phyloP scores from a whole-genome alignment of 768 basidiomycete species.

The Tulasnella calospora region DNA sequence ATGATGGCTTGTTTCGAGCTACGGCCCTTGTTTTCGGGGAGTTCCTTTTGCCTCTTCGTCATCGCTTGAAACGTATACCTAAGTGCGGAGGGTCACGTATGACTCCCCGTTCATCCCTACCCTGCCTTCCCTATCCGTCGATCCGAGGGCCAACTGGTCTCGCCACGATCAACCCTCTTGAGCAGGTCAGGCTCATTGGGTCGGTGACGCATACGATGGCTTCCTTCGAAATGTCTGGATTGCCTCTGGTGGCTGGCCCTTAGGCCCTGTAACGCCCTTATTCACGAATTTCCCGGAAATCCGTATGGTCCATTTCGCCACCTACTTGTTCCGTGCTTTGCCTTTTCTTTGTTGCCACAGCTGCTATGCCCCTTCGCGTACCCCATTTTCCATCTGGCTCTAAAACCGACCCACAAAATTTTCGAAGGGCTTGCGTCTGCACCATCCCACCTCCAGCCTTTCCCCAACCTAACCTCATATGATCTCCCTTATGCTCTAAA shows the following conservation, averaged over 20 bases:
- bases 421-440: conserved; percentile 7
- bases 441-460: conserved; percentile 7
- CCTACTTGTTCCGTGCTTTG: conserved; percentile 4
- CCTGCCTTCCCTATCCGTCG: conserved; percentile 12
- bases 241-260: conserved; percentile 6
- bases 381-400: conserved; percentile 16
- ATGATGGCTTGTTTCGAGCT: neutral
- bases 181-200: conserved; percentile 11
- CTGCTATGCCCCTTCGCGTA: neutral
- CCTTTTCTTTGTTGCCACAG: conserved; percentile 18
- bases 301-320: neutral
- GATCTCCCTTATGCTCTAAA: conserved; percentile 15
- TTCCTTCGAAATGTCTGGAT: conserved; percentile 16
- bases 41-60: conserved; percentile 15
- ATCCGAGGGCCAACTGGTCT: conserved; percentile 14
- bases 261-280: conserved; percentile 9
- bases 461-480: conserved; percentile 7
- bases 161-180: conserved; percentile 13
- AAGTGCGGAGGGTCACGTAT: neutral
- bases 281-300: conserved; percentile 12
- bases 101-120: neutral
- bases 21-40: neutral
- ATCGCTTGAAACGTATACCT: neutral
- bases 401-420: conserved; percentile 10
- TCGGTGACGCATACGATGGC: conserved; percentile 8